Conservation (phyloP, 192 early-diverging fungal species). For the Entophlyctis luteolus region DNA sequence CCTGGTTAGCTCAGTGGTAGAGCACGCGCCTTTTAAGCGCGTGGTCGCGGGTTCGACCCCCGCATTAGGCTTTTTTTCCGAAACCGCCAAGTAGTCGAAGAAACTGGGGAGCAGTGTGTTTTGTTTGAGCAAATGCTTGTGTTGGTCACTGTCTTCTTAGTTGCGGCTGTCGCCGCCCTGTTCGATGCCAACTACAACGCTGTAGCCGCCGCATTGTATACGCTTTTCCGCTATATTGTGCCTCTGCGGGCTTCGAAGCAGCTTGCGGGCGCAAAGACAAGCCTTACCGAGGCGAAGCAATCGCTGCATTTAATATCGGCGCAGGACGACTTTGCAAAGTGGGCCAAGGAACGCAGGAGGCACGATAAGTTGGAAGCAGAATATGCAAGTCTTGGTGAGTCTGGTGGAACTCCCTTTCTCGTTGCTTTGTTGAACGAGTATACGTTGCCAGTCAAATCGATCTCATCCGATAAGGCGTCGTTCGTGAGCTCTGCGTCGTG, state of each 20-base stretch:
- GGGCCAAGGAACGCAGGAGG: constrained; percentile 87
- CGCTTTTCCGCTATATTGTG: background rate
- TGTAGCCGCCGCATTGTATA: background rate
- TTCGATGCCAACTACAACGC: constrained; percentile 5
- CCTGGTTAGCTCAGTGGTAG: no score
- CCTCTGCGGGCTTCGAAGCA: background rate
- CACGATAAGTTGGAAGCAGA: constrained; percentile 69
- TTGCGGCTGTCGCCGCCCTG: background rate
- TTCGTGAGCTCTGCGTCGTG: constrained; percentile 24
- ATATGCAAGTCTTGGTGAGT: constrained; percentile 8
- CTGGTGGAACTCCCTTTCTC: background rate
- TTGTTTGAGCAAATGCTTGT: background rate
- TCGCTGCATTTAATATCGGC: constrained; percentile 1
- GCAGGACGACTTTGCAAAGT: constrained; percentile 40
- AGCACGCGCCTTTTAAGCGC: no score
- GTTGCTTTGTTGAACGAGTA: background rate
- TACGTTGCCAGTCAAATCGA: constrained; percentile 14
- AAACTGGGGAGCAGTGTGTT: background rate
- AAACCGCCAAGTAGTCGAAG: background rate
- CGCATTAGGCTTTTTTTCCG: no score
- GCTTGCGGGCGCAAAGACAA: background rate
- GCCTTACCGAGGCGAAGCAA: constrained; percentile 15
- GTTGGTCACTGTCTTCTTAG: background rate
- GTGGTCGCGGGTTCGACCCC: no score
- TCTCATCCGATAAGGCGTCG: constrained; percentile 7